A percentile compares a stretch with the other conserved stretches of the same genome.
Evolutionary conservation across 257 asterid species (phyloP).

Genomic region (Nicotiana benthamiana): DNA sequence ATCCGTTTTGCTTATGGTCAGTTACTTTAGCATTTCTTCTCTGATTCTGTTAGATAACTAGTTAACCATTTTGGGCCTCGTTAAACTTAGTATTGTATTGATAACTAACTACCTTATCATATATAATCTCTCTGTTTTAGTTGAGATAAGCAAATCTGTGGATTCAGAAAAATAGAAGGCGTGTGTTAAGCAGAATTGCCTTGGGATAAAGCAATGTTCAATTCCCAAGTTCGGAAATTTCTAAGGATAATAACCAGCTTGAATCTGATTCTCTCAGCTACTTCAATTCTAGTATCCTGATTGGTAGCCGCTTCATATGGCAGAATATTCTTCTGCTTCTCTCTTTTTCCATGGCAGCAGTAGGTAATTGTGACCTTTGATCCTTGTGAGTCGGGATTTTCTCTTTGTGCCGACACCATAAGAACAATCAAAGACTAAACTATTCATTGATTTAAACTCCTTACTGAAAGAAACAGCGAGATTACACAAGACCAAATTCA

Average conservation of each 20-base stretch:
- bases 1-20: background rate
- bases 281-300: background rate
- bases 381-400: too few species aligned
- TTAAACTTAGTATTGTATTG: background rate
- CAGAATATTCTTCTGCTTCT: background rate
- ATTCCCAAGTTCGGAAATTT: background rate
- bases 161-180: background rate
- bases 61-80: background rate
- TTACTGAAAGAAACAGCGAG: too few species aligned
- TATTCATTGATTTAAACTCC: too few species aligned
- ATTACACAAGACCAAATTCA: too few species aligned
- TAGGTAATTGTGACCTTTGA: too few species aligned
- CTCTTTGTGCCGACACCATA: too few species aligned
- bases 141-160: background rate
- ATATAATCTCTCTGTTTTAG: background rate
- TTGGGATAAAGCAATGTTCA: too few species aligned
- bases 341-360: background rate
- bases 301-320: too few species aligned
- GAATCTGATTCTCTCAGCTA: background rate
- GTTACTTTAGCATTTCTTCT: background rate
- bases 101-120: background rate
- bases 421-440: too few species aligned
- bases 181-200: background rate
- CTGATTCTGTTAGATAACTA: background rate
- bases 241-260: background rate